Percentiles rank a stretch among this genome's conserved stretches.
phyloP scores from a whole-genome alignment of 2,329 filamentous ascomycete genomes.

The Sporothrix dimorphospora region DNA sequence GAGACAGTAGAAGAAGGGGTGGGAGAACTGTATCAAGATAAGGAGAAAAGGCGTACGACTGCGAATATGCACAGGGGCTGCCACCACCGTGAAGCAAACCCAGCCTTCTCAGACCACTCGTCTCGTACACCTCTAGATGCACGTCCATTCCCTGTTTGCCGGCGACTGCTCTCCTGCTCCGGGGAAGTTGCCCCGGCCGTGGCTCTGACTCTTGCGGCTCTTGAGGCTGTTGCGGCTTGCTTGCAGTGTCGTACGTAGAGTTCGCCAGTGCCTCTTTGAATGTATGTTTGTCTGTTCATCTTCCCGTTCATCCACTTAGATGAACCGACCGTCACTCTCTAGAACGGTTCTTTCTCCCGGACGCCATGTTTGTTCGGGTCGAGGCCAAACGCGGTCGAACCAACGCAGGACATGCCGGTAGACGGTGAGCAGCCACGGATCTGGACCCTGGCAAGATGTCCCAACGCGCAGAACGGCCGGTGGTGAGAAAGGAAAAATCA shows the following conservation, averaged over 20 bases:
- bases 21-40: background rate
- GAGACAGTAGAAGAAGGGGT: background rate
- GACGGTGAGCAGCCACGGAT: background rate
- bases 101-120: background rate
- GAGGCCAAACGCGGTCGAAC: background rate
- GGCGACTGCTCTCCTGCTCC: background rate
- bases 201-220: background rate
- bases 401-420: background rate
- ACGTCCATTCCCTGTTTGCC: background rate
- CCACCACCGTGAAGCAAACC: background rate
- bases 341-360: background rate
- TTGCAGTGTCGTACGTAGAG: background rate
- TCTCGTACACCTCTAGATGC: background rate
- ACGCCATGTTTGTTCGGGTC: background rate
- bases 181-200: background rate
- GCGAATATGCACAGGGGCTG: background rate
- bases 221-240: background rate
- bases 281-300: background rate
- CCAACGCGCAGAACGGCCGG: background rate
- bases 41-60: background rate
- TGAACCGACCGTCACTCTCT: background rate
- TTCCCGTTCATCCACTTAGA: background rate
- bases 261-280: background rate
- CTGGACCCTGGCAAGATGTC: background rate
- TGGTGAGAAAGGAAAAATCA: background rate